phyloP scores from a whole-genome alignment of 495 filamentous ascomycete genomes.

The Aspergillus haitiensis region DNA sequence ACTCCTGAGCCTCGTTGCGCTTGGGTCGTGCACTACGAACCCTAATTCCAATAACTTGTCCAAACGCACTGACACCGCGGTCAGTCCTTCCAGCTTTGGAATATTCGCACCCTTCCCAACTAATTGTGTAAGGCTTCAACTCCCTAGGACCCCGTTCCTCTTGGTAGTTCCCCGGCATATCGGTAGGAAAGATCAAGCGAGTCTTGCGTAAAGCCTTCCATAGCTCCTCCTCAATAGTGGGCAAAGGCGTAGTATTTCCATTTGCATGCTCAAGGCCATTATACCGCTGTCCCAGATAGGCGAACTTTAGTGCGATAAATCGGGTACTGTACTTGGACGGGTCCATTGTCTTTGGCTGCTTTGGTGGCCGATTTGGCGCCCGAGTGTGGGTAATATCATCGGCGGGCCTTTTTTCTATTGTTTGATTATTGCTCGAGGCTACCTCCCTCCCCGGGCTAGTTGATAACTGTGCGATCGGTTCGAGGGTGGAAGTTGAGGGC shows the following conservation, averaged over 20 bases:
- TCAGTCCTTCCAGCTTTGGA: conserved; percentile 94
- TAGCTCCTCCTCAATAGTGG: conserved; percentile 86
- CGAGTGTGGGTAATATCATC: conserved; percentile 33
- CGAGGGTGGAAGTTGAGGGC: conserved; percentile 2
- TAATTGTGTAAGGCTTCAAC: conserved; percentile 48
- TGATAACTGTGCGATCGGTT: not conserved
- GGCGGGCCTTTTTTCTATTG: not conserved
- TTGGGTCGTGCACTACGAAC: conserved; percentile 75
- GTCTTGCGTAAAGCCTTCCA: conserved; percentile 85
- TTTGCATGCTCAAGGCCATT: conserved; percentile 85
- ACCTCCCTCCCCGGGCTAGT: not conserved
- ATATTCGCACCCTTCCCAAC: conserved; percentile 82
- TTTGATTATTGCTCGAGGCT: not conserved
- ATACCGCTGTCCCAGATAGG: conserved; percentile 87
- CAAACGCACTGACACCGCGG: conserved; percentile 91
- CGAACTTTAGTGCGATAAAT: conserved; percentile 85
- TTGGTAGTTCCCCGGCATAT: conserved; percentile 35
- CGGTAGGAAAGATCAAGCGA: conserved; percentile 73
- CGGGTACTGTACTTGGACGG: conserved; percentile 79
- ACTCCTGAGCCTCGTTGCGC: conserved; percentile 19
- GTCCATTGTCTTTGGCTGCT: conserved; percentile 60
- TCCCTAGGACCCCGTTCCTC: conserved; percentile 25
- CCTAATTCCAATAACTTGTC: conserved; percentile 82
- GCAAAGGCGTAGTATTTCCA: conserved; percentile 61
- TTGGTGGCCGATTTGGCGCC: conserved; percentile 31